Conservation (phyloP, 805 yeast genomes). For the Candida berthetii region DNA sequence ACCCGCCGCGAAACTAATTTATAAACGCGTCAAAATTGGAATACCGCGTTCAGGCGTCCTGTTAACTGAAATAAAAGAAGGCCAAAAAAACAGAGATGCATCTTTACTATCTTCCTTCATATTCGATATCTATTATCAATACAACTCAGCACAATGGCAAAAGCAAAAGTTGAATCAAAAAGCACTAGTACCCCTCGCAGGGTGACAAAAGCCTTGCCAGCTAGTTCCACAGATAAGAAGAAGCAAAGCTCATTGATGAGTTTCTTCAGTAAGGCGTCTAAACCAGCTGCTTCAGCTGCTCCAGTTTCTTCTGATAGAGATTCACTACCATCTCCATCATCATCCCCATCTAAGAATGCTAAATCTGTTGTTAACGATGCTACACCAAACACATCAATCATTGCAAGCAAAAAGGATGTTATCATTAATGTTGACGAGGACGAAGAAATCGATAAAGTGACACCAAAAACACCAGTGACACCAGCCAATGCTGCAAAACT, state of each 20-base stretch:
- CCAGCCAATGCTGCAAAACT: neutral
- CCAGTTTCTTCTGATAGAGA: slow-evolving; percentile 1
- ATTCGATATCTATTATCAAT: neutral
- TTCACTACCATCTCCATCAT: slow-evolving; percentile 4
- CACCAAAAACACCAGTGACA: neutral
- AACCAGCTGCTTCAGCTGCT: neutral
- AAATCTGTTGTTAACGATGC: neutral
- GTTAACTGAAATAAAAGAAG: too few relatives aligned
- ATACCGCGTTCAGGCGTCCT: too few relatives aligned
- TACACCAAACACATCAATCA: neutral
- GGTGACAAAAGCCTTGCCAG: neutral
- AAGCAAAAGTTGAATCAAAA: neutral
- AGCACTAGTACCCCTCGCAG: neutral
- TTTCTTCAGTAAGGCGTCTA: slow-evolving; percentile 7
- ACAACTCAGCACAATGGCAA: neutral
- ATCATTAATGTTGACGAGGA: neutral
- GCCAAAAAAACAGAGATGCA: too few relatives aligned
- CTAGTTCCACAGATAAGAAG: slow-evolving; percentile 1
- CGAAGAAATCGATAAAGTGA: too few relatives aligned
- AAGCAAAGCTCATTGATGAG: slow-evolving; percentile 9
- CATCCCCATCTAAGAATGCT: slow-evolving; percentile 4
- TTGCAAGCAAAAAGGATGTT: neutral
- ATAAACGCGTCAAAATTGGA: neutral
- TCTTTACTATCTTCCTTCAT: too few relatives aligned
- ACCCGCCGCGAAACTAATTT: neutral